A percentile compares a stretch with the other conserved stretches of the same genome.
These are phyloP conservation scores for Barnettozyma vustinii DNA, from an alignment of 805 yeast species.

Conservation along the genomic window DNA sequence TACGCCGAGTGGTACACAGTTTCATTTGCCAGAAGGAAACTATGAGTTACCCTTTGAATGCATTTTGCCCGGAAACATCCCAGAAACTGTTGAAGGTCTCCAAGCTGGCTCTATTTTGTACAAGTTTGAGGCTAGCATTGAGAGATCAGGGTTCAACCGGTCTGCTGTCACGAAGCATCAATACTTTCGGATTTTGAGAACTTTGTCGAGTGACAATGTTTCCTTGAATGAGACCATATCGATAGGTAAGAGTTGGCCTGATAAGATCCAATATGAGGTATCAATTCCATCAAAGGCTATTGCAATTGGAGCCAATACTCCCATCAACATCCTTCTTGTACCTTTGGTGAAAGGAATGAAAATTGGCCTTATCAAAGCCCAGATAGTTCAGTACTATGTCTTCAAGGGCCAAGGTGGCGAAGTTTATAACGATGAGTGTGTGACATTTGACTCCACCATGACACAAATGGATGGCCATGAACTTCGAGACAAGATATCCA, in stretches of 20 bases:
- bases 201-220: slow-evolving; percentile 73
- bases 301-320: slow-evolving; percentile 74
- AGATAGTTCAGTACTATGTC: slow-evolving; percentile 59
- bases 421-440: slow-evolving; percentile 54
- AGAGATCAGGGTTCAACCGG: slow-evolving; percentile 53
- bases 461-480: slow-evolving; percentile 39
- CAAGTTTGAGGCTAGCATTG: slow-evolving; percentile 69
- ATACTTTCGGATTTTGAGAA: slow-evolving; percentile 74
- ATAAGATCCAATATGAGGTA: slow-evolving; percentile 80
- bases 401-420: slow-evolving; percentile 52
- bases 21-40: slow-evolving; percentile 58
- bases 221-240: slow-evolving; percentile 76
- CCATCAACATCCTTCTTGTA: slow-evolving; percentile 61
- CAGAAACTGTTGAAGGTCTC: slow-evolving; percentile 86
- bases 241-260: slow-evolving; percentile 88
- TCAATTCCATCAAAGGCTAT: slow-evolving; percentile 82
- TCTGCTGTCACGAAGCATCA: slow-evolving; percentile 40
- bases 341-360: slow-evolving; percentile 77
- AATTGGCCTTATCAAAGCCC: slow-evolving; percentile 61
- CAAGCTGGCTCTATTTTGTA: slow-evolving; percentile 73
- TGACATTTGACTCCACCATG: slow-evolving; percentile 45
- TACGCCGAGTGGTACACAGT: slow-evolving; percentile 24
- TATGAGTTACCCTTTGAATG: slow-evolving; percentile 84
- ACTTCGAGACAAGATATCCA: slow-evolving; percentile 53
- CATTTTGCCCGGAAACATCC: slow-evolving; percentile 68